Evolutionary conservation across 139 green algal genomes (phyloP).

Genomic region (Coccomyxa sp.): DNA sequence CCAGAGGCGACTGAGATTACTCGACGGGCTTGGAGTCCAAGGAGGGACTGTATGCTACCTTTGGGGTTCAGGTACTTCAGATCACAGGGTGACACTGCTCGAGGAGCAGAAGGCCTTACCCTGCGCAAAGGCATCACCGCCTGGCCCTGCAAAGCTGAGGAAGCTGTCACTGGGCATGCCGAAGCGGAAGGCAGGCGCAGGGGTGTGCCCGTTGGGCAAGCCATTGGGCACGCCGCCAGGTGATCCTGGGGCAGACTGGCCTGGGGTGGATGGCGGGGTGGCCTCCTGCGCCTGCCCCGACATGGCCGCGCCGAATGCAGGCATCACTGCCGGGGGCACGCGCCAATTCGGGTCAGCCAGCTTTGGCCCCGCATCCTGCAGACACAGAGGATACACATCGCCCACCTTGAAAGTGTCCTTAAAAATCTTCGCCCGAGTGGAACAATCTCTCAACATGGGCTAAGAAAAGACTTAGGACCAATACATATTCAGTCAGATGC

Average conservation of each 20-base stretch:
- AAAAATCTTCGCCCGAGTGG: no score
- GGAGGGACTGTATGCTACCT: no score
- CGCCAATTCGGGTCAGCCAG: slow-evolving; percentile 40
- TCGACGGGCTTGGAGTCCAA: no score
- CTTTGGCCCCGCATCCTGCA: slow-evolving; percentile 1
- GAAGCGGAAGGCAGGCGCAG: slow-evolving; percentile 50
- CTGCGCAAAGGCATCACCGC: slow-evolving; percentile 16
- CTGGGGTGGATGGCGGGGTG: neutral
- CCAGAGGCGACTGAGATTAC: no score
- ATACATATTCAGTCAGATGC: no score
- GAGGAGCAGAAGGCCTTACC: neutral
- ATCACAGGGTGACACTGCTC: no score
- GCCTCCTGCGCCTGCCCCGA: slow-evolving; percentile 2
- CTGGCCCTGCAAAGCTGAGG: slow-evolving; percentile 57
- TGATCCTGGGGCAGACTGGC: neutral
- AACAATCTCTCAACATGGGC: no score
- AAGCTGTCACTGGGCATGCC: slow-evolving; percentile 41
- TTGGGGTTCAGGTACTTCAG: no score
- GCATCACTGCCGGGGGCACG: neutral
- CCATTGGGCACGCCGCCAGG: neutral
- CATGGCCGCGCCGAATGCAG: neutral
- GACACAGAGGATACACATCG: neutral
- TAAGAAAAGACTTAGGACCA: no score
- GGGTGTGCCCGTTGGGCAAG: neutral
- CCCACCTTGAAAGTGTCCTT: neutral